Percentiles rank a stretch among this genome's conserved stretches.
These are phyloP conservation scores for Elaphomyces granulatus DNA, from an alignment of 495 filamentous ascomycete genomes.

Conservation along the genomic window DNA sequence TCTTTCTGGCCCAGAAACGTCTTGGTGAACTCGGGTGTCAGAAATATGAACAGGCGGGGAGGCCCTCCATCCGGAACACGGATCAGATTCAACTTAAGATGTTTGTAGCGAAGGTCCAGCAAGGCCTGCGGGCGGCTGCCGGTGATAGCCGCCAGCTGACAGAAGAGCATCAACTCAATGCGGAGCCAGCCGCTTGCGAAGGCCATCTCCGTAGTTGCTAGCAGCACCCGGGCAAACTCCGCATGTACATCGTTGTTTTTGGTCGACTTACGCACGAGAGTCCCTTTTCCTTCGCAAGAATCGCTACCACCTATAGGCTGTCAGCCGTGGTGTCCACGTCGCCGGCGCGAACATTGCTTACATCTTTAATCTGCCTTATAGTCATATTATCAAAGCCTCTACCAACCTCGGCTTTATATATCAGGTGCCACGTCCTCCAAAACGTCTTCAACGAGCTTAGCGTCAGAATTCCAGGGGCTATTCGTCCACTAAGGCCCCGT, in stretches of 20 bases:
- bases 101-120: slow-evolving; percentile 11
- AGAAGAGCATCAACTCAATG: slow-evolving; percentile 13
- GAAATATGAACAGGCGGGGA: slow-evolving; percentile 10
- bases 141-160: slow-evolving; percentile 9
- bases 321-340: no score
- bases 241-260: slow-evolving; percentile 19
- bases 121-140: slow-evolving; percentile 11
- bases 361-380: no score
- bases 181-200: slow-evolving; percentile 19
- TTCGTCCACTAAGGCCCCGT: slow-evolving; percentile 19
- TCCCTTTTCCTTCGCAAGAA: slow-evolving; percentile 13
- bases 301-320: no score
- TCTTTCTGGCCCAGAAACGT: slow-evolving; percentile 8
- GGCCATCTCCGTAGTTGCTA: slow-evolving; percentile 20
- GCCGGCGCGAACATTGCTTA: no score
- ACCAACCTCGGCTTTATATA: slow-evolving; percentile 17
- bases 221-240: slow-evolving; percentile 14
- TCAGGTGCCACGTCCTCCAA: slow-evolving; percentile 24
- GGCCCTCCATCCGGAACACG: slow-evolving; percentile 10
- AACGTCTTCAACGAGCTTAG: slow-evolving; percentile 23
- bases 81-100: slow-evolving; percentile 12
- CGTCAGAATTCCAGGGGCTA: slow-evolving; percentile 16
- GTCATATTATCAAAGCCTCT: no score
- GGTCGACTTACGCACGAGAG: slow-evolving; percentile 9
- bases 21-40: slow-evolving; percentile 11